Conservation (phyloP, 2,329 filamentous ascomycete genomes). For the Aspergillus sp. region DNA sequence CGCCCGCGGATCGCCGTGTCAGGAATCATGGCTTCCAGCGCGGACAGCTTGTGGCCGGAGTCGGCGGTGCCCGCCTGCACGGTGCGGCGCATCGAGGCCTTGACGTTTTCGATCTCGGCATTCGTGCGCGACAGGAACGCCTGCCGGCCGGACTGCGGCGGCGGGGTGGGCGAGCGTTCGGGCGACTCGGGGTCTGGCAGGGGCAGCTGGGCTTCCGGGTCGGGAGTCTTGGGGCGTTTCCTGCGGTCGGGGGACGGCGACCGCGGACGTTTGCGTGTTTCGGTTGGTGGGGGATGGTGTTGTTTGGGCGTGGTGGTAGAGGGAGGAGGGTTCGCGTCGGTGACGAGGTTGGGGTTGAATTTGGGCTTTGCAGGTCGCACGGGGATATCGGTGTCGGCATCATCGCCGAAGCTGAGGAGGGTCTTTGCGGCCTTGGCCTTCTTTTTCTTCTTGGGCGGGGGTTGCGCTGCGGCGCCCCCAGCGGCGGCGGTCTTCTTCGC, state of each 20-base stretch:
- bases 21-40: slow-evolving; percentile 48
- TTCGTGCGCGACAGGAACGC: slow-evolving; percentile 42
- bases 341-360: slow-evolving; percentile 47
- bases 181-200: slow-evolving; percentile 44
- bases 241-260: slow-evolving; percentile 34
- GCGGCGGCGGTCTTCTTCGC: slow-evolving; percentile 15
- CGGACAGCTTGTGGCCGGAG: slow-evolving; percentile 42
- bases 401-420: slow-evolving; percentile 47
- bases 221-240: slow-evolving; percentile 36
- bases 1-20: slow-evolving; percentile 46
- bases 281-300: slow-evolving; percentile 4
- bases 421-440: slow-evolving; percentile 39
- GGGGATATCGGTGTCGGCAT: slow-evolving; percentile 33
- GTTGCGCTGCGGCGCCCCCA: slow-evolving; percentile 22
- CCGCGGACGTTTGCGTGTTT: slow-evolving; percentile 28
- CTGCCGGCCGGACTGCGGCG: slow-evolving; percentile 25
- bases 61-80: slow-evolving; percentile 30
- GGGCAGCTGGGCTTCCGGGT: slow-evolving; percentile 44
- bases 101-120: slow-evolving; percentile 45
- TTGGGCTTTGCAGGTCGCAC: slow-evolving; percentile 44
- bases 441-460: slow-evolving; percentile 40
- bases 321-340: slow-evolving; percentile 25
- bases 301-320: slow-evolving; percentile 5
- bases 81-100: slow-evolving; percentile 48
- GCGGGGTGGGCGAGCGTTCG: slow-evolving; percentile 27